Base-by-base conservation (phyloP, 805 yeast genomes). In the Alloascoidea hylecoeti region DNA sequence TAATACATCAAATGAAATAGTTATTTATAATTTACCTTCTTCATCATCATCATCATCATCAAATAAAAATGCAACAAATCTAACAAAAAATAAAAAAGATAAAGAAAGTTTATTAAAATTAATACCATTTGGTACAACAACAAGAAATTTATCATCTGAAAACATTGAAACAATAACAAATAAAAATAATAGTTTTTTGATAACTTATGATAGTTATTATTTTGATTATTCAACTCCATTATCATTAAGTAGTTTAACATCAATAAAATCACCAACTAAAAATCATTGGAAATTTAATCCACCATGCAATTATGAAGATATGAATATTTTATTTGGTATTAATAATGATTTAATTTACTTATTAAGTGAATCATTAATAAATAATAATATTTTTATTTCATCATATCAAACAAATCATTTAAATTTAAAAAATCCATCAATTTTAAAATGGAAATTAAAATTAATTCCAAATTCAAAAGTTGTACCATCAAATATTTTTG, bases 201-300 rank as follows among this genome's bases (percentile, higher is more conserved):
- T 23, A 9, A 23, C 30, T n/a, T 23, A 23, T 23, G 30, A 23
- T n/a, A 23, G 30, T 23, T 23, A 23, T n/a, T 23, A 23, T 23
- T n/a, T 23, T 23, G 30, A 23, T n/a, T 23, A 23, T n/a, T 23
- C 30, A 23, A 23, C 30, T n/a, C 30, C 30, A 23, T 9, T 23
- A n/a, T 23, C 30, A 9, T n/a, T 23, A 23, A 23, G 30, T n/a
- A 23, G 30, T 23, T n/a, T 23, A 23, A 23, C 30, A 9, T 23
- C 30, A 9, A 23, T 23, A 9, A 23, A 9, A 23, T 23, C 30
- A 9, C 30, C 30, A 9, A 9, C 30, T 9, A n/a, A n/a, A n/a
- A 9, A 23, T 23, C 30, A 23, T n/a, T 23, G 30, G 30, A 23
- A n/a, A 23, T 23, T 23, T 23, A n/a, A 23, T n/a, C 30, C 30